Evolutionary conservation across 805 yeast genomes (phyloP).

Genomic region (Zygoascus flipseniorum): DNA sequence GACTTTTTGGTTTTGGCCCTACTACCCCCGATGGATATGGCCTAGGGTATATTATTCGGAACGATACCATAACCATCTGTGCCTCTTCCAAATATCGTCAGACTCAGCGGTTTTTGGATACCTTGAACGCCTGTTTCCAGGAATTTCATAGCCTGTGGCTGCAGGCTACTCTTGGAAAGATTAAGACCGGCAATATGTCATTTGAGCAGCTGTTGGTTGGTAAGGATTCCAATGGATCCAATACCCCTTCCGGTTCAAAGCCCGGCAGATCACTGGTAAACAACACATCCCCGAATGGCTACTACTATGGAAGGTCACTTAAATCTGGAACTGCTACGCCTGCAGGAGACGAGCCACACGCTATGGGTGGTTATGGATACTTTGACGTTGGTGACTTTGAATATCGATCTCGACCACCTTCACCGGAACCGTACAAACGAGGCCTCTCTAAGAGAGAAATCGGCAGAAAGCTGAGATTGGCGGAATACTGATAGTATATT

Average conservation of each 20-base stretch:
- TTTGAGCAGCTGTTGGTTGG: conserved; percentile 11
- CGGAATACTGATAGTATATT: conserved; percentile 41
- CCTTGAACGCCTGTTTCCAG: conserved; percentile 51
- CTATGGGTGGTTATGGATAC: conserved; percentile 81
- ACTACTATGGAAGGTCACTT: conserved; percentile 1
- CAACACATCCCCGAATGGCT: conserved; percentile 4
- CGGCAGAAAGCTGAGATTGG: conserved; percentile 54
- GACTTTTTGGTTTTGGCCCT: conserved; percentile 87
- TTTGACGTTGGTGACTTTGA: conserved; percentile 68
- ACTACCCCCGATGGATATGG: conserved; percentile 87
- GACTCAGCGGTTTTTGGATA: conserved; percentile 66
- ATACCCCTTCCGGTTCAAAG: conserved; percentile 14
- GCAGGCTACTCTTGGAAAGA: conserved; percentile 4
- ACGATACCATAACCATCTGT: conserved; percentile 68
- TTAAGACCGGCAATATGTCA: conserved; percentile 12
- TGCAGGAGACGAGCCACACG: conserved; percentile 21
- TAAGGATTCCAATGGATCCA: not conserved
- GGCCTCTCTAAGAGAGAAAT: conserved; percentile 43
- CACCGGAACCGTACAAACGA: conserved; percentile 46
- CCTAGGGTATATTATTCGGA: conserved; percentile 82
- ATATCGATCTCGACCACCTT: conserved; percentile 48
- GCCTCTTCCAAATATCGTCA: conserved; percentile 85
- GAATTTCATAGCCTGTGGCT: conserved; percentile 45
- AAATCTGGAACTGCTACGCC: conserved; percentile 7
- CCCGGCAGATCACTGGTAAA: not conserved